Evolutionary conservation across 371 early-diverging fungal species (phyloP), one percentile per base, ranked within the genome.

Genomic region (Mortierella sp.): DNA sequence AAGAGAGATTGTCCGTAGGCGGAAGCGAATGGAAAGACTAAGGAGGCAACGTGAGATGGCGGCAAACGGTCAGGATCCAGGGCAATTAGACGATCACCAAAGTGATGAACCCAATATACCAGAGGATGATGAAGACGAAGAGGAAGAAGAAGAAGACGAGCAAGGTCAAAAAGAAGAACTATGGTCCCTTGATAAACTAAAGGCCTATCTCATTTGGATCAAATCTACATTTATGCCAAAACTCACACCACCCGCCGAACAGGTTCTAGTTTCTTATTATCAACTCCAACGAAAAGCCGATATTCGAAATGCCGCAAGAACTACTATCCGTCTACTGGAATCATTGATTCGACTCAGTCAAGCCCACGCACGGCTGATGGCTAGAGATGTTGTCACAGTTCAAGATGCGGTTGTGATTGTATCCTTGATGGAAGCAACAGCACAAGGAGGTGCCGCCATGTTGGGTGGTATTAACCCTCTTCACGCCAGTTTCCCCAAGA

Each of bases 291-390:
- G 93, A 4, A 83, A 83, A 43, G 77, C 87, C 5, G 93, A 94
- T 71, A 55, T 83, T n/a, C 73, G 87, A n/a, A 88, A 88, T 57
- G 87, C 90, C 0, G 94, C 92, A 0, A 82, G 94, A 53, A 92
- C 94, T 22, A 94, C 94, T 1, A 92, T 95, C 47, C 89, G 97
- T 29, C 85, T 96, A 49, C 83, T 97, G 45, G 97, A 96, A 79
- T 91, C 91, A 51, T 72, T 97, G 61, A 92, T 96, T 23, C 85
- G 97, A 22, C 82, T 97, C 53, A 85, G 93, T 9, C 96, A 97
- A 75, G 96, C 97, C 0, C 96, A 95, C 84, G 96, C 93, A 12
- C 74, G 88, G 22, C 82, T 93, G 15, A 89, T 91, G 91, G 85
- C 85, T 26, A 83, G 86, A 23, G 61, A 88, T 43, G 66, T 64